Conservation (phyloP, 352 stramenopile genomes). For the Phytopythium delawarense region DNA sequence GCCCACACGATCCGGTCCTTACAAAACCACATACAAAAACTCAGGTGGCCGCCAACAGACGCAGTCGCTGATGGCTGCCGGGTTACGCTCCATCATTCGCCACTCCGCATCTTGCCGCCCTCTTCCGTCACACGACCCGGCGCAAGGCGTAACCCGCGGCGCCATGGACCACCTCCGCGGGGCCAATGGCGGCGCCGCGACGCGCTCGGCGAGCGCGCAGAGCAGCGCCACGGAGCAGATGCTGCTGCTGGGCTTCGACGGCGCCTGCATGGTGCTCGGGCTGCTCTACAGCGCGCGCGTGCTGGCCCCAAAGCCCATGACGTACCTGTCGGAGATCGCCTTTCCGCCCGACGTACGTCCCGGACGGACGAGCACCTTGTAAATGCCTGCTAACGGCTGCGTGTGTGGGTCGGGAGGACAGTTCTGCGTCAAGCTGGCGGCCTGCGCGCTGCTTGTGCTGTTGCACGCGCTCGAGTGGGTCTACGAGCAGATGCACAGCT, state of each 20-base stretch:
- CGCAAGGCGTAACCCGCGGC: not conserved
- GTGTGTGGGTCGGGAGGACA: slow-evolving; percentile 10
- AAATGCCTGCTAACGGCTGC: not conserved
- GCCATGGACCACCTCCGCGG: not conserved
- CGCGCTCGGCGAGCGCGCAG: not conserved
- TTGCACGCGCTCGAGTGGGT: slow-evolving; percentile 48
- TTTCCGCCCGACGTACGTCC: slow-evolving; percentile 61
- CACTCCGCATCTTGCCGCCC: not conserved
- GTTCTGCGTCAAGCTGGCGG: slow-evolving; percentile 63
- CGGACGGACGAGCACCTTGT: slow-evolving; percentile 1
- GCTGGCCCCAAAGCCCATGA: slow-evolving; percentile 55
- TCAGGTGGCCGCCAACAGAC: not conserved
- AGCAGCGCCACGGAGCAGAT: slow-evolving; percentile 12
- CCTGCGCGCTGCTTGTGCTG: slow-evolving; percentile 41
- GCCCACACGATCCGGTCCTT: not conserved
- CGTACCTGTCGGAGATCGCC: slow-evolving; percentile 73
- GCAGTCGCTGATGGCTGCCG: not conserved
- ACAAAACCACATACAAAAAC: not conserved
- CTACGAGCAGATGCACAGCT: slow-evolving; percentile 33
- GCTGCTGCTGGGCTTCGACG: slow-evolving; percentile 26
- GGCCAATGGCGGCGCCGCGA: not conserved
- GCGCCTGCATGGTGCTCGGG: slow-evolving; percentile 49
- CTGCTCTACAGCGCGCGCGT: slow-evolving; percentile 46
- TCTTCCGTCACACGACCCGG: not conserved
- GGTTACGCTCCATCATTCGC: not conserved